A percentile compares a stretch with the other conserved stretches of the same genome.
phyloP scores from a whole-genome alignment of 2,329 filamentous ascomycete species.

The Ascochyta fabae region DNA sequence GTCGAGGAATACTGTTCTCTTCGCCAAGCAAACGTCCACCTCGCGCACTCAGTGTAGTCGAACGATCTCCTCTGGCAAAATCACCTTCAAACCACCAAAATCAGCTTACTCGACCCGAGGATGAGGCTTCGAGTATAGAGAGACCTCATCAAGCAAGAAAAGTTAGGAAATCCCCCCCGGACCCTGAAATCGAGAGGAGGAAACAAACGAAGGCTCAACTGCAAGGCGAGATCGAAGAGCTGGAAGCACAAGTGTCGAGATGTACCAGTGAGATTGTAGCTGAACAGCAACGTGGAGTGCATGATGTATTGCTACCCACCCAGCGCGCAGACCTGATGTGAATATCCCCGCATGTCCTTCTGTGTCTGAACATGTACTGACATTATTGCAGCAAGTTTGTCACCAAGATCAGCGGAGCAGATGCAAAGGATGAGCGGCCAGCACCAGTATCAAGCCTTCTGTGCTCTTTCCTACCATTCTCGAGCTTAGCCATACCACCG shows the following conservation, averaged over 20 bases:
- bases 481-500: constrained; percentile 28
- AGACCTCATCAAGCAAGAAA: background rate
- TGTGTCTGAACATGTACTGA: constrained; percentile 8
- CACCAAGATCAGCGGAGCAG: constrained; percentile 25
- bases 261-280: constrained; percentile 37
- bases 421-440: constrained; percentile 27
- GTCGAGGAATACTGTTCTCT: constrained; percentile 35
- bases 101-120: constrained; percentile 14
- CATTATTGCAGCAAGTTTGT: constrained; percentile 31
- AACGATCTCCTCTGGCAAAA: constrained; percentile 24
- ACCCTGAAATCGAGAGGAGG: constrained; percentile 36
- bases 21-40: constrained; percentile 42
- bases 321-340: constrained; percentile 37
- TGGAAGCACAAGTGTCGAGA: constrained; percentile 42
- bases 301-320: constrained; percentile 19
- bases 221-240: constrained; percentile 34
- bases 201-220: constrained; percentile 41
- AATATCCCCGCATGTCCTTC: background rate
- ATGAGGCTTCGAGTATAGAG: constrained; percentile 16
- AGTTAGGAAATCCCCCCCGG: constrained; percentile 18
- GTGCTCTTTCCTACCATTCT: constrained; percentile 51
- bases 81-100: constrained; percentile 24
- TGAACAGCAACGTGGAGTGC: constrained; percentile 28
- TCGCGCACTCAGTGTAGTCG: constrained; percentile 22
- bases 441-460: constrained; percentile 43